These are phyloP conservation scores for Oryza punctata DNA, from an alignment of 176 grass and related monocot species.

Conservation along the genomic window DNA sequence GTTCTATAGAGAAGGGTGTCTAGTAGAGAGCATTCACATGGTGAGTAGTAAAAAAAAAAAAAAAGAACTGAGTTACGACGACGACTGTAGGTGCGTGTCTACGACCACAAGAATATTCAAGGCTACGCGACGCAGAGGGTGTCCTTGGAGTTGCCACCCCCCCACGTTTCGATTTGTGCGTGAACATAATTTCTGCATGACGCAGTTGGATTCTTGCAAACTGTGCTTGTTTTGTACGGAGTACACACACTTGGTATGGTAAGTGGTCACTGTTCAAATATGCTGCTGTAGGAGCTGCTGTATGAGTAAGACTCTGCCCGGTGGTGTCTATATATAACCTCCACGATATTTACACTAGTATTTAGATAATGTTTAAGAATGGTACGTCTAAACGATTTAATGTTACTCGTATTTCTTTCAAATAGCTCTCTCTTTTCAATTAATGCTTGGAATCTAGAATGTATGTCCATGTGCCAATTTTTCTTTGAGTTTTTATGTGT, in stretches of 20 bases:
- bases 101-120: conserved; percentile 27
- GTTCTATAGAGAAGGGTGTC: not conserved
- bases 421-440: too few relatives aligned
- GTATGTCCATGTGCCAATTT: too few relatives aligned
- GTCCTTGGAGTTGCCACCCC: conserved; percentile 16
- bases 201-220: not conserved
- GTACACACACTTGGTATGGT: not conserved
- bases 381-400: too few relatives aligned
- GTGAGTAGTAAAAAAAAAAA: not conserved
- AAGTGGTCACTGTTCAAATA: not conserved
- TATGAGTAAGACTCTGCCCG: too few relatives aligned
- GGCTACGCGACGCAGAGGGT: not conserved
- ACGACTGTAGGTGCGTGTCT: not conserved
- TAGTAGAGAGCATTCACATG: not conserved
- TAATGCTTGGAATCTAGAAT: too few relatives aligned
- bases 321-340: too few relatives aligned
- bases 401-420: too few relatives aligned
- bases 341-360: too few relatives aligned
- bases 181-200: not conserved
- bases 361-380: too few relatives aligned
- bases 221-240: not conserved
- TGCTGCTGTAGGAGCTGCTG: not conserved
- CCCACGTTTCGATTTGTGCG: not conserved
- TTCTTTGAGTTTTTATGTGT: too few relatives aligned
- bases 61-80: not conserved